These are phyloP conservation scores for Fonsecaea erecta DNA, from an alignment of 2,329 filamentous ascomycete species.

Conservation along the genomic window DNA sequence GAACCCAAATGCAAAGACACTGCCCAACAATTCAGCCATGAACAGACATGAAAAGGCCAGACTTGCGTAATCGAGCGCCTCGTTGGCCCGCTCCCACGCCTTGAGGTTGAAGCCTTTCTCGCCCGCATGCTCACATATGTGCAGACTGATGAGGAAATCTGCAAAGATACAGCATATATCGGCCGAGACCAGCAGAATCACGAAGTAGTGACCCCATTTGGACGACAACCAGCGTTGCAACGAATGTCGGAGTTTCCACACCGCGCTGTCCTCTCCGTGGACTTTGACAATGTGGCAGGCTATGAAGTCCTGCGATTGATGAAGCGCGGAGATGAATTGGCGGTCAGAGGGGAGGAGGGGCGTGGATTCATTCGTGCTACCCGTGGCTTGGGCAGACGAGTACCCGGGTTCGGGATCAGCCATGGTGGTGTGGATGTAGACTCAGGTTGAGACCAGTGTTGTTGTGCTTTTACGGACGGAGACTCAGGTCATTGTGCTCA, in stretches of 20 bases:
- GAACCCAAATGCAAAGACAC: conserved; percentile 65
- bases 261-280: conserved; percentile 39
- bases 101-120: conserved; percentile 34
- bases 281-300: conserved; percentile 34
- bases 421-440: conserved; percentile 6
- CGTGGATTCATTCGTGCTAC: conserved; percentile 11
- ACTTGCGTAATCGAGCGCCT: conserved; percentile 57
- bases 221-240: conserved; percentile 50
- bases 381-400: conserved; percentile 3
- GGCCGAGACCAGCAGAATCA: conserved; percentile 55
- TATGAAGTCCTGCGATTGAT: conserved; percentile 23
- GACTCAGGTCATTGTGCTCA: neutral
- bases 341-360: conserved; percentile 27
- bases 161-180: conserved; percentile 60
- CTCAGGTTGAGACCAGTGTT: neutral
- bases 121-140: conserved; percentile 51
- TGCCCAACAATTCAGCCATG: conserved; percentile 64
- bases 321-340: conserved; percentile 11
- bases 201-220: conserved; percentile 55
- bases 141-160: conserved; percentile 57
- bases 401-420: conserved; percentile 16
- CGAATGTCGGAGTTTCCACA: conserved; percentile 32
- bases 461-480: neutral
- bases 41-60: conserved; percentile 68
- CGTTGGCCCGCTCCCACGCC: conserved; percentile 45